Base-by-base conservation (phyloP, 2,329 filamentous ascomycete species). In the Paracoccidioides brasiliensis region DNA sequence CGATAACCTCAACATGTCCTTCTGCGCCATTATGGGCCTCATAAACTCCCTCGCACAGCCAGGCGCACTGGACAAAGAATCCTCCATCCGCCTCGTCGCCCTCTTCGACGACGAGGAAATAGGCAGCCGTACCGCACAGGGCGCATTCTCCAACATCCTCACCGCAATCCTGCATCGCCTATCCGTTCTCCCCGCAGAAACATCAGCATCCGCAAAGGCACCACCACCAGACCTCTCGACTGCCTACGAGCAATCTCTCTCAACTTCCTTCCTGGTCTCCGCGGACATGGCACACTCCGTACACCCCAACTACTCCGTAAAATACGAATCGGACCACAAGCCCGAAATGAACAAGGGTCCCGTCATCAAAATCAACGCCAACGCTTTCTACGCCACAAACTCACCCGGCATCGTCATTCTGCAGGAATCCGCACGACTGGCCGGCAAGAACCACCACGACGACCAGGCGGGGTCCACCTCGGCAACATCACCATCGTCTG, bases 81-180 rank as follows among this genome's bases (percentile, higher is more conserved):
- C 81, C 3, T 85, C 82, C 15, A 96, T 97, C 66, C 88, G 93
- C 48, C 77, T 98, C n/a, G 85, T 94, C 62, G 86, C 90, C 40
- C 88, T 91, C 72, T 98, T 98, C 70, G 93, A 98, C 69, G 90
- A 98, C 73, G 93, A 98, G 72, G 93, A 98, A 69, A 93, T 98
- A 66, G 93, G 93, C 54, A 95, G 88, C 59, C 84, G 81, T 56
- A 95, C 90, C 2, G 90, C 91, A 4, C 93, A 98, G 67, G 93
- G 93, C 59, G 93, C 93, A 15, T 84, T 94, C 72, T 95, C 89
- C 4, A 95, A 95, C 72, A 79, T 95, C 56, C 80, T 98, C 15
- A 91, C 93, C 1, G 81, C 88, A 30, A 84, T 97, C 49, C 80
- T 97, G 54, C 86, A 88, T 58, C 87, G 93, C 55, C 80, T 98